These are phyloP conservation scores for Pseudocercospora cruenta DNA, from an alignment of 2,329 filamentous ascomycete genomes.

Conservation along the genomic window DNA sequence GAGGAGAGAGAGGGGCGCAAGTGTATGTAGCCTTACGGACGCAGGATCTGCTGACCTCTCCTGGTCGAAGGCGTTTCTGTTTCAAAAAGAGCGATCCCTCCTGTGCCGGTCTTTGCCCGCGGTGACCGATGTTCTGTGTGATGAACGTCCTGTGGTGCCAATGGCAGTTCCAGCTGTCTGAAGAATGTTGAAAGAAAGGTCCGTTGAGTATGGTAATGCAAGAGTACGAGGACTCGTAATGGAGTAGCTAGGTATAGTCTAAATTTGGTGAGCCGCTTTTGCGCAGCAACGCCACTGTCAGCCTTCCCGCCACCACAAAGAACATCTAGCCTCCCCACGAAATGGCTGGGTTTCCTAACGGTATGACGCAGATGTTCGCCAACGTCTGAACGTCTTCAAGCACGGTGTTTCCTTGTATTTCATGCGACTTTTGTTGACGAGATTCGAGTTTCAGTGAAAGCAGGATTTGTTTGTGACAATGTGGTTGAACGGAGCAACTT, in stretches of 20 bases:
- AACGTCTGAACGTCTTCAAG: background rate
- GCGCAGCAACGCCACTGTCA: background rate
- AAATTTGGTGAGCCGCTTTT: background rate
- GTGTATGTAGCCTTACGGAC: background rate
- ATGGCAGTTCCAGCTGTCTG: background rate
- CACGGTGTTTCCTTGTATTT: background rate
- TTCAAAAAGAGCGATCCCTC: background rate
- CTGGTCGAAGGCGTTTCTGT: constrained; percentile 2
- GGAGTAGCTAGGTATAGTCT: constrained; percentile 1
- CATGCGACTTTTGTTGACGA: background rate
- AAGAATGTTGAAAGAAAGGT: background rate
- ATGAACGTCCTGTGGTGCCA: background rate
- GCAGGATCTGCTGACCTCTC: background rate
- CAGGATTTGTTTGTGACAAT: background rate
- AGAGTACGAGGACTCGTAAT: constrained; percentile 4
- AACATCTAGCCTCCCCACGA: background rate
- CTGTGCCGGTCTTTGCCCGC: background rate
- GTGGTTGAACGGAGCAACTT: background rate
- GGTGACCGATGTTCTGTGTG: background rate
- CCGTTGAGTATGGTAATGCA: background rate
- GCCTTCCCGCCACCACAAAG: constrained; percentile 1
- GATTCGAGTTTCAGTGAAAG: background rate
- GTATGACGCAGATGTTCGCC: background rate
- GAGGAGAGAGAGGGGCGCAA: background rate
- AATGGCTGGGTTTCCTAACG: background rate